phyloP scores from a whole-genome alignment of 2,329 filamentous ascomycete genomes.

The Cladophialophora psammophila region DNA sequence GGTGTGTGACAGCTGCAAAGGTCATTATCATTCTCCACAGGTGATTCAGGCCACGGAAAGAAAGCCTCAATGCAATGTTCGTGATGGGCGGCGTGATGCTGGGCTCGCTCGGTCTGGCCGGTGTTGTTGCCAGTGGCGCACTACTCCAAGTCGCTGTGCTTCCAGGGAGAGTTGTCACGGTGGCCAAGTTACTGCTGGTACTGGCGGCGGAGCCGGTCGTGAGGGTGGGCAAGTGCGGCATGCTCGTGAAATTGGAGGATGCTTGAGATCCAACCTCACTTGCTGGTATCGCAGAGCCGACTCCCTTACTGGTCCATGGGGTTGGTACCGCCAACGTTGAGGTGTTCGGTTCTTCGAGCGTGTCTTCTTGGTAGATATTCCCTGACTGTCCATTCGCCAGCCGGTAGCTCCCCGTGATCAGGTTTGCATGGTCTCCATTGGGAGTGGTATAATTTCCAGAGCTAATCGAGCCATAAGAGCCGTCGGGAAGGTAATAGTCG shows the following conservation, averaged over 20 bases:
- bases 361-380: slow-evolving; percentile 53
- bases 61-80: neutral
- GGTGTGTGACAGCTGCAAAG: slow-evolving; percentile 2
- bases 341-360: slow-evolving; percentile 53
- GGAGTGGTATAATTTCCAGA: slow-evolving; percentile 53
- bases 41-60: neutral
- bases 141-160: slow-evolving; percentile 5
- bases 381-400: slow-evolving; percentile 49
- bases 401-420: slow-evolving; percentile 55
- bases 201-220: slow-evolving; percentile 7
- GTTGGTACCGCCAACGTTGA: slow-evolving; percentile 54
- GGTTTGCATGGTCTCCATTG: slow-evolving; percentile 50
- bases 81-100: slow-evolving; percentile 25
- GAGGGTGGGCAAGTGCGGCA: slow-evolving; percentile 10
- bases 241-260: slow-evolving; percentile 22
- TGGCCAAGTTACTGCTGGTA: slow-evolving; percentile 10
- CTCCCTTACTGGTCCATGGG: slow-evolving; percentile 56
- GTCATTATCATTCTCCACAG: slow-evolving; percentile 5
- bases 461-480: slow-evolving; percentile 56
- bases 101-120: slow-evolving; percentile 7
- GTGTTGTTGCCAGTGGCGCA: neutral
- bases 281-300: slow-evolving; percentile 56
- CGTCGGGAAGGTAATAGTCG: slow-evolving; percentile 57
- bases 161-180: slow-evolving; percentile 5
- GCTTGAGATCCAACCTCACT: slow-evolving; percentile 50